Percentiles rank a stretch among this genome's conserved stretches.
Evolutionary conservation across 2,329 filamentous ascomycete species (phyloP).

Genomic region (Penicillium freii): DNA sequence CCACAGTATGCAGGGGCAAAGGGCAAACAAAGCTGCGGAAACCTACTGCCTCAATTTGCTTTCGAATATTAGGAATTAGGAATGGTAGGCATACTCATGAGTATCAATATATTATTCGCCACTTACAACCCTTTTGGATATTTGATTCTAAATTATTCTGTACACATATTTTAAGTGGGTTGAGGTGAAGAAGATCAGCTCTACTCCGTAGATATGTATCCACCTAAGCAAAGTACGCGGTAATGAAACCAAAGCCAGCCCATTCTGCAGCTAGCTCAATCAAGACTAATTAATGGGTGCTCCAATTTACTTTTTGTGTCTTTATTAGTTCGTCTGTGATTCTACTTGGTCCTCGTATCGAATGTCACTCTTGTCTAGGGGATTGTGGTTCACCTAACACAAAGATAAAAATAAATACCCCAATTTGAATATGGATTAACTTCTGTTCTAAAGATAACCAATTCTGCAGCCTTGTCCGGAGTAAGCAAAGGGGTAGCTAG

Average conservation of each 20-base stretch:
- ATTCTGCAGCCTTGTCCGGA: neutral
- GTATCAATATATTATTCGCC: neutral
- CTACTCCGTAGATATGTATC: neutral
- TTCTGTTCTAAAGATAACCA: slow-evolving; percentile 4
- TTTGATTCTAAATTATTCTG: neutral
- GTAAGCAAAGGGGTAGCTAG: neutral
- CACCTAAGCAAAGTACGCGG: neutral
- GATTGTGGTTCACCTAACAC: too few species aligned
- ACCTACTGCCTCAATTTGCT: neutral
- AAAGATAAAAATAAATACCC: neutral
- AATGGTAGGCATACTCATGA: neutral
- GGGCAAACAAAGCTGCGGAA: neutral
- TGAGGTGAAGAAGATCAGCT: slow-evolving; percentile 1
- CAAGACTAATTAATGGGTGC: neutral
- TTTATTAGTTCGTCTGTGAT: neutral
- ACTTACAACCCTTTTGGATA: neutral
- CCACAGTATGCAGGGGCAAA: slow-evolving; percentile 1
- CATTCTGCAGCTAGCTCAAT: slow-evolving; percentile 4
- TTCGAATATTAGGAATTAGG: neutral
- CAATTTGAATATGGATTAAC: neutral
- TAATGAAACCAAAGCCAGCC: slow-evolving; percentile 3
- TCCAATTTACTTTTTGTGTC: neutral
- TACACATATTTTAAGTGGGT: neutral
- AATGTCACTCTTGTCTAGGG: neutral
- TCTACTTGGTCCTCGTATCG: neutral